phyloP scores from a whole-genome alignment of 2,329 filamentous ascomycete species.

The Ophiocordyceps camponoti-leonardi region DNA sequence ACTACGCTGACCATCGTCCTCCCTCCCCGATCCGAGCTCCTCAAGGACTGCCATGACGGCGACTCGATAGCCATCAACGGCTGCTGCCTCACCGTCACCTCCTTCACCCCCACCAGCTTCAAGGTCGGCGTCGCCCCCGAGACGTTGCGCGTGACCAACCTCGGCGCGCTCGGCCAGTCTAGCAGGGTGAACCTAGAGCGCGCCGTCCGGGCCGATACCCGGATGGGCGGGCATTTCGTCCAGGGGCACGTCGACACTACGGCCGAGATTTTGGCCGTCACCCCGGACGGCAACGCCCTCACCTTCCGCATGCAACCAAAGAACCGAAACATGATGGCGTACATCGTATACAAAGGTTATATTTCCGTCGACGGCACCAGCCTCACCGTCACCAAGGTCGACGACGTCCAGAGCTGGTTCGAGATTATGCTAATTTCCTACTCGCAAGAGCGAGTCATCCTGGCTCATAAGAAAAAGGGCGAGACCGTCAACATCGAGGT shows the following conservation, averaged over 20 bases:
- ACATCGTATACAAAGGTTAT: conserved; percentile 93
- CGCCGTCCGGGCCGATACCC: conserved; percentile 75
- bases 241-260: conserved; percentile 94
- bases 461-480: conserved; percentile 59
- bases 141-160: conserved; percentile 86
- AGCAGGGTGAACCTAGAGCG: conserved; percentile 83
- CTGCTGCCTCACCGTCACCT: conserved; percentile 78
- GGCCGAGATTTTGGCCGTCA: conserved; percentile 55
- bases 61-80: conserved; percentile 95
- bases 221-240: conserved; percentile 97
- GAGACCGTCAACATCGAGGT: conserved; percentile 86
- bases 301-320: conserved; percentile 69
- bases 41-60: conserved; percentile 68
- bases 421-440: conserved; percentile 98
- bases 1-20: conserved; percentile 79
- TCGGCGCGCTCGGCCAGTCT: conserved; percentile 51
- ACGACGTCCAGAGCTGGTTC: conserved; percentile 67
- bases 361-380: conserved; percentile 89
- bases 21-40: conserved; percentile 48
- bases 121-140: conserved; percentile 90
- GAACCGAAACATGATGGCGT: conserved; percentile 53
- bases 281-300: conserved; percentile 75
- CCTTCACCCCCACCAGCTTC: conserved; percentile 41
- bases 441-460: conserved; percentile 81
- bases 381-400: conserved; percentile 74